Evolutionary conservation across 2,329 filamentous ascomycete genomes (phyloP).

Genomic region (Diaporthe aspalathi): DNA sequence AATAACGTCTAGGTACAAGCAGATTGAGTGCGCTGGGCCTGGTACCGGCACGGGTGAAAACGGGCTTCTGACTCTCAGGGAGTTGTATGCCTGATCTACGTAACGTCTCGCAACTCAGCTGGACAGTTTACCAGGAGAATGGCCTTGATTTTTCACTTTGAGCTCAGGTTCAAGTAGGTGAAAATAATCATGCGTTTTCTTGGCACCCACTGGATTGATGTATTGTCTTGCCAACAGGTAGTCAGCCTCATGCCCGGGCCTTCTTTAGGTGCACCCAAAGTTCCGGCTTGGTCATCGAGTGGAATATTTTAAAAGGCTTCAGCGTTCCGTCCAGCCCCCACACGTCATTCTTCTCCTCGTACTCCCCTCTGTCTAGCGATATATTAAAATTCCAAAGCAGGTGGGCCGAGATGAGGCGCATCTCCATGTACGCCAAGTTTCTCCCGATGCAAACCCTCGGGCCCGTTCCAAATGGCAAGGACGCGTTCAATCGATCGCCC

Average conservation of each 20-base stretch:
- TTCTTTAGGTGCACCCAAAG: neutral
- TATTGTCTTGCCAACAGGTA: no score
- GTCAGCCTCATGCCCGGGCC: neutral
- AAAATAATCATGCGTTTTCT: no score
- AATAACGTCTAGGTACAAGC: no score
- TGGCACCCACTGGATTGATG: no score
- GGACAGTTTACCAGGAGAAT: no score
- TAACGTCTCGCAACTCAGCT: no score
- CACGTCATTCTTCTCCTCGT: conserved; percentile 11
- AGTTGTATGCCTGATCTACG: no score
- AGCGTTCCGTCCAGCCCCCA: conserved; percentile 10
- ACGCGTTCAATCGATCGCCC: conserved; percentile 42
- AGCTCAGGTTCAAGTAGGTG: no score
- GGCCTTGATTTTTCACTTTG: no score
- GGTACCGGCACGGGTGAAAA: no score
- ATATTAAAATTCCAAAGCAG: conserved; percentile 53
- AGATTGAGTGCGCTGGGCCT: no score
- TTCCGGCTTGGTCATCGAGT: conserved; percentile 23
- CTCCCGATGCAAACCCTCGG: conserved; percentile 63
- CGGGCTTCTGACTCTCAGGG: no score
- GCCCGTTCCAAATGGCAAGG: conserved; percentile 59
- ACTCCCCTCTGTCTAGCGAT: conserved; percentile 41
- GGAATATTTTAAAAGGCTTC: conserved; percentile 19
- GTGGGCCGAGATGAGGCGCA: conserved; percentile 51
- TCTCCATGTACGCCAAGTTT: conserved; percentile 51